Percentiles rank a stretch among this genome's conserved stretches.
These are phyloP conservation scores for Ophiostoma himal-ulmi DNA, from an alignment of 2,329 filamentous ascomycete species.

Conservation along the genomic window DNA sequence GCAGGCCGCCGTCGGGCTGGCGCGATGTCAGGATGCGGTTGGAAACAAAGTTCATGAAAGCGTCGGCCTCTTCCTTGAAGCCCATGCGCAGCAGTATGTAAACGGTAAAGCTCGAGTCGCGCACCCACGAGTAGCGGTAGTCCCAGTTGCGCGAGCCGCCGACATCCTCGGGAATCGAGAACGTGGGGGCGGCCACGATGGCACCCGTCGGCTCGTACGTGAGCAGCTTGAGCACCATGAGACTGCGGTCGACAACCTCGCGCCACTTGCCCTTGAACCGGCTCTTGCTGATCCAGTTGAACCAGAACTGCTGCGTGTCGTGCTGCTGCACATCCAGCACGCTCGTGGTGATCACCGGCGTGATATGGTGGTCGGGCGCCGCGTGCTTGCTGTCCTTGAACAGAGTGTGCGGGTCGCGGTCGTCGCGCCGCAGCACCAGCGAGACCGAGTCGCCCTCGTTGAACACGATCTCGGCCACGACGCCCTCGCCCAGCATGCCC, in stretches of 20 bases:
- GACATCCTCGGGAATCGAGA: constrained; percentile 69
- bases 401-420: constrained; percentile 36
- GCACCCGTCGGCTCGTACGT: constrained; percentile 75
- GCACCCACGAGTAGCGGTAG: constrained; percentile 72
- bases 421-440: constrained; percentile 61
- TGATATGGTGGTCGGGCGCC: constrained; percentile 40
- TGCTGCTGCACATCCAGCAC: constrained; percentile 59
- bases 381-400: background rate
- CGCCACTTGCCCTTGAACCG: constrained; percentile 67
- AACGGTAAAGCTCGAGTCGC: constrained; percentile 71
- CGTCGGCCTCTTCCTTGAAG: constrained; percentile 68
- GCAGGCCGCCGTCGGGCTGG: constrained; percentile 54
- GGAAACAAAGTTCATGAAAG: constrained; percentile 73
- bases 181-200: constrained; percentile 70
- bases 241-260: constrained; percentile 63
- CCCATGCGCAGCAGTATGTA: constrained; percentile 72
- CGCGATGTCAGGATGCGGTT: constrained; percentile 60
- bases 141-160: constrained; percentile 64
- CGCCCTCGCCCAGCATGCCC: constrained; percentile 55
- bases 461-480: constrained; percentile 55
- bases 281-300: constrained; percentile 64
- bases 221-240: constrained; percentile 69
- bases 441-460: constrained; percentile 63
- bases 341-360: constrained; percentile 50
- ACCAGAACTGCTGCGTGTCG: constrained; percentile 67